phyloP scores from a whole-genome alignment of 23 red algal species.

The Gracilaria vermiculophylla region DNA sequence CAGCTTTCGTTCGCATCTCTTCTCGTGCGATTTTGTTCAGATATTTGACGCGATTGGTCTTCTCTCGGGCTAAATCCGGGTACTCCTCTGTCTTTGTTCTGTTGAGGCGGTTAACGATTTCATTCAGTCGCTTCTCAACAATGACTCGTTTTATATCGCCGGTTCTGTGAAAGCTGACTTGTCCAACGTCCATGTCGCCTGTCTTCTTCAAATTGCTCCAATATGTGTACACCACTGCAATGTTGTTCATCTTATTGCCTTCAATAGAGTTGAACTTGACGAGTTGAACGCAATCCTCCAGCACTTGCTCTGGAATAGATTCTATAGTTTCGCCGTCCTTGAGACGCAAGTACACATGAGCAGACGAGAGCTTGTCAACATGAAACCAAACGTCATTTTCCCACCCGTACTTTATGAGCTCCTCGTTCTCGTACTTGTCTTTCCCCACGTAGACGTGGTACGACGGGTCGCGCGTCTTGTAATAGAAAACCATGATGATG shows the following conservation, averaged over 20 bases:
- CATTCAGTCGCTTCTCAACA: slow-evolving; percentile 85
- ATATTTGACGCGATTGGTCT: slow-evolving; percentile 44
- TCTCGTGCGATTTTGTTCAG: slow-evolving; percentile 53
- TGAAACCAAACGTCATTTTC: slow-evolving; percentile 97
- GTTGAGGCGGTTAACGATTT: slow-evolving; percentile 86
- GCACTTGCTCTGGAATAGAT: slow-evolving; percentile 68
- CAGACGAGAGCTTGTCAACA: slow-evolving; percentile 93
- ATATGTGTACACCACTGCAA: slow-evolving; percentile 82
- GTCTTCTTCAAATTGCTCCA: slow-evolving; percentile 89
- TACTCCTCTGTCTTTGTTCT: slow-evolving; percentile 79
- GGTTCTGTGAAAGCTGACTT: slow-evolving; percentile 83
- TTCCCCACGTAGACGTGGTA: slow-evolving; percentile 85
- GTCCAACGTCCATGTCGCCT: slow-evolving; percentile 90
- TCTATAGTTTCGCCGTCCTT: slow-evolving; percentile 76
- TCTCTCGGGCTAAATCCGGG: slow-evolving; percentile 76
- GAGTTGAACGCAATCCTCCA: slow-evolving; percentile 86
- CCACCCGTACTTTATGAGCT: slow-evolving; percentile 85
- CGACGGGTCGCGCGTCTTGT: slow-evolving; percentile 62
- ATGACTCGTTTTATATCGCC: slow-evolving; percentile 48
- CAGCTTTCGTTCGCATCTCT: slow-evolving; percentile 18
- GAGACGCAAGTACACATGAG: slow-evolving; percentile 91
- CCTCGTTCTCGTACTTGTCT: slow-evolving; percentile 94
- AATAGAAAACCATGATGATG: slow-evolving; percentile 79
- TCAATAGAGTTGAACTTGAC: slow-evolving; percentile 97
- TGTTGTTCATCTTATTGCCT: slow-evolving; percentile 81